These are phyloP conservation scores for Fusarium ambrosium DNA, from an alignment of 2,329 filamentous ascomycete genomes.

Conservation along the genomic window DNA sequence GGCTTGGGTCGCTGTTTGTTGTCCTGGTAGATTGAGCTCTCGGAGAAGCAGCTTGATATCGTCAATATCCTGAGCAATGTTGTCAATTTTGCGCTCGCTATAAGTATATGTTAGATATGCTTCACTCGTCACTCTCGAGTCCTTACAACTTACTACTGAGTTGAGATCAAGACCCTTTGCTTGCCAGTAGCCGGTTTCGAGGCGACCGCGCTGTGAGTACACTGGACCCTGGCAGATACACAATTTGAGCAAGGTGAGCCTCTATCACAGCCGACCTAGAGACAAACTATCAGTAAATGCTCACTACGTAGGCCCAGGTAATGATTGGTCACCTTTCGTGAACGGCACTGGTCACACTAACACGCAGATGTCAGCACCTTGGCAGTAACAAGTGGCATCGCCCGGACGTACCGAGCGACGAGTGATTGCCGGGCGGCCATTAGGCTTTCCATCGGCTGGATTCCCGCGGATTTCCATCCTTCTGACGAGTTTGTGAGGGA, in stretches of 20 bases:
- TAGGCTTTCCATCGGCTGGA: background rate
- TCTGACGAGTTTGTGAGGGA: too few species aligned
- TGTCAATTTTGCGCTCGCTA: conserved; percentile 56
- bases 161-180: conserved; percentile 54
- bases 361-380: background rate
- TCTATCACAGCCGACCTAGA: conserved; percentile 39
- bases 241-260: conserved; percentile 50
- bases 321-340: conserved; percentile 29
- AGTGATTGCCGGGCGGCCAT: conserved; percentile 16
- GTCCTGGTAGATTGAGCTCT: conserved; percentile 26
- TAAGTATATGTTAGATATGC: background rate
- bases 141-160: conserved; percentile 49
- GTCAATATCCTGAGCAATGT: conserved; percentile 51
- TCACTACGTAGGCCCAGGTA: background rate
- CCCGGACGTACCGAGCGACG: conserved; percentile 35
- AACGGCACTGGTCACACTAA: conserved; percentile 45
- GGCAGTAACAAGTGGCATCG: too few species aligned
- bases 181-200: conserved; percentile 43
- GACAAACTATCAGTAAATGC: background rate
- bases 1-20: background rate
- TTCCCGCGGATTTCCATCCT: conserved; percentile 27
- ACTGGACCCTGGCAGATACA: conserved; percentile 47
- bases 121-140: too few species aligned
- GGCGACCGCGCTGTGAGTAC: conserved; percentile 50
- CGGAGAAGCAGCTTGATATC: conserved; percentile 48